Percentiles rank a stretch among this genome's conserved stretches.
Evolutionary conservation across 768 basidiomycete genomes (phyloP).

Genomic region (Rhodotorula paludigena): DNA sequence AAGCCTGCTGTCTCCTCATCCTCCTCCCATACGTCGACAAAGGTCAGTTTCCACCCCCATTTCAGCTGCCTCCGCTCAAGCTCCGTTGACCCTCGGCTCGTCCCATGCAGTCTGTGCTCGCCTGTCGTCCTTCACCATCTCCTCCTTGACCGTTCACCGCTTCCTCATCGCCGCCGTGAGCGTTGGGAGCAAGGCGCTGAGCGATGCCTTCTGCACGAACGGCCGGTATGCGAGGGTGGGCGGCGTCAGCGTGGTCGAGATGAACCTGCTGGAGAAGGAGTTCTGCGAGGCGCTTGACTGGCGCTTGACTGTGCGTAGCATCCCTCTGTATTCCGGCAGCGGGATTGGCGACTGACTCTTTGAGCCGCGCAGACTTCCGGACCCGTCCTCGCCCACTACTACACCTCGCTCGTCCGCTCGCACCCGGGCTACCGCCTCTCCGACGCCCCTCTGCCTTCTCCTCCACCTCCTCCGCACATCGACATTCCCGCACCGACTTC

Average conservation of each 20-base stretch:
- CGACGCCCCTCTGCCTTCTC: neutral
- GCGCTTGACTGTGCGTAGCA: conserved; percentile 70
- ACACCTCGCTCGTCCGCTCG: conserved; percentile 39
- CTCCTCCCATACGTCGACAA: conserved; percentile 86
- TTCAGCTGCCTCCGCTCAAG: neutral
- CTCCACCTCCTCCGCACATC: neutral
- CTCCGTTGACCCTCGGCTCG: neutral
- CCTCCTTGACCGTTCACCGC: conserved; percentile 93
- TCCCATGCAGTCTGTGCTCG: conserved; percentile 65
- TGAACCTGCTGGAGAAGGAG: conserved; percentile 91
- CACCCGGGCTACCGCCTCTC: conserved; percentile 34
- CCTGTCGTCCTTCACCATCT: conserved; percentile 81
- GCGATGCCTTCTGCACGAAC: conserved; percentile 93
- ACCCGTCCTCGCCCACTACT: conserved; percentile 38
- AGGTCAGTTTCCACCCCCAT: conserved; percentile 6
- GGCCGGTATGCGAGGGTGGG: conserved; percentile 92
- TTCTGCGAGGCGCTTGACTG: conserved; percentile 88
- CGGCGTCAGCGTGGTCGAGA: conserved; percentile 81
- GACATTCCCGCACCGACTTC: neutral
- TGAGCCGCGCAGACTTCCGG: conserved; percentile 29
- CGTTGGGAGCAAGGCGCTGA: conserved; percentile 88
- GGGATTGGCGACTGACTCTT: neutral
- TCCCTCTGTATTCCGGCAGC: neutral
- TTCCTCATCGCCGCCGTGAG: conserved; percentile 92
- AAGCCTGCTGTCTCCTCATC: conserved; percentile 76